Base-by-base conservation (phyloP, 108 stramenopile species). In the Cyclotella baltica region DNA sequence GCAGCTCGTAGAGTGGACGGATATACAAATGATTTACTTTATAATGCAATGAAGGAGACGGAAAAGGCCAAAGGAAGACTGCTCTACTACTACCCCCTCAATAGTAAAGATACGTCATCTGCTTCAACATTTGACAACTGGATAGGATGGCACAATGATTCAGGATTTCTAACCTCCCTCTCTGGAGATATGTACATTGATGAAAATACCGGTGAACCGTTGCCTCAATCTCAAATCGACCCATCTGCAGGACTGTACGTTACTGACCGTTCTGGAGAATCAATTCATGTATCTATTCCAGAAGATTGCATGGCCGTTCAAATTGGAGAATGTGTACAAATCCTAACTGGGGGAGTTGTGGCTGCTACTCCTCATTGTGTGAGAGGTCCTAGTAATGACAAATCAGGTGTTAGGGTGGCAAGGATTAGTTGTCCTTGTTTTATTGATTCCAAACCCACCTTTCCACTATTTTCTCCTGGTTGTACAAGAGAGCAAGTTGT, bases 81-180 rank as follows among this genome's bases (percentile, higher is more conserved):
- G 16, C 73, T 98, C 30, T 98, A 98, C 48, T 98, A 98, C 73
- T 98, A 84, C 78, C 97, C 97, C 18, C 48, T 97, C 6, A 31
- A 36, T 57, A 50, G 67, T 35, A 83, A 84, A 61, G 50, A 34
- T 52, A n/a, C 51, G n/a, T n/a, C 10, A 52, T 43, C 40, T 43
- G 13, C 40, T 25, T 51, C 47, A 0, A 56, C 27, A 13, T 59
- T 72, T 48, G 93, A 96, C 73, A 89, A 85, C 9, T 98, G 97
- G 97, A 98, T 98, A 67, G 94, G 96, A 34, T 96, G 93, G 90
- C 97, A 97, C 80, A 95, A 94, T 61, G 97, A 98, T 55, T 89
- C 87, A 2, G 97, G 97, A 31, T 98, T 96, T 67, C 73, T 98
- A n/a, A 98, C 97, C 5, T 85, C 91, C 16, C 81, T 98, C 40